These are phyloP conservation scores for Groenewaldozyma sp. DNA, from an alignment of 1,139 yeast species.

Conservation along the genomic window DNA sequence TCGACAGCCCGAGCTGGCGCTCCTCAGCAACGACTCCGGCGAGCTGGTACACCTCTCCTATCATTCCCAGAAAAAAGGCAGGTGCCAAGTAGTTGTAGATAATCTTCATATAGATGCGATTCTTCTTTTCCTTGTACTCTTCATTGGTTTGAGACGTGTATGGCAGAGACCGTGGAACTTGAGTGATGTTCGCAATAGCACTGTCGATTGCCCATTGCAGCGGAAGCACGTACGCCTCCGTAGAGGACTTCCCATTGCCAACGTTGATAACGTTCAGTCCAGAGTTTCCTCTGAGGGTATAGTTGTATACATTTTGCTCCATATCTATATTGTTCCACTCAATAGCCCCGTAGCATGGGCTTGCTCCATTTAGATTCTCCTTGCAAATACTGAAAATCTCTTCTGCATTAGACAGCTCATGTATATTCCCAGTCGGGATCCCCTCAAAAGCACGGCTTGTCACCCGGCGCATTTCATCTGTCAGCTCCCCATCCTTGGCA, in stretches of 20 bases:
- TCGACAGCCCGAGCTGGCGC: constrained; percentile 27
- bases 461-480: constrained; percentile 23
- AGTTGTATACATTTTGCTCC: constrained; percentile 22
- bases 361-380: constrained; percentile 27
- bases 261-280: constrained; percentile 24
- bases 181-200: constrained; percentile 25
- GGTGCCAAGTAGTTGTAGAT: constrained; percentile 29
- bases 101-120: constrained; percentile 23
- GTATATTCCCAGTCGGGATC: constrained; percentile 22
- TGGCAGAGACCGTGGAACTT: constrained; percentile 24
- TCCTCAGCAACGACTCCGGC: constrained; percentile 30
- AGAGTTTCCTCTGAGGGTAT: constrained; percentile 30
- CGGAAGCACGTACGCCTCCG: constrained; percentile 27
- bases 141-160: constrained; percentile 24
- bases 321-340: constrained; percentile 27
- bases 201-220: constrained; percentile 32
- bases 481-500: constrained; percentile 14
- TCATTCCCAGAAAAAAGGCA: constrained; percentile 28
- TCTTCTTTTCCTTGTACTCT: constrained; percentile 19
- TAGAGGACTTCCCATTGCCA: constrained; percentile 19
- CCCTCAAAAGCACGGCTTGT: constrained; percentile 24
- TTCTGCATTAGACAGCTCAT: constrained; percentile 17
- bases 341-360: constrained; percentile 29
- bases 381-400: constrained; percentile 24
- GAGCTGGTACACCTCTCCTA: constrained; percentile 31